Evolutionary conservation across 2,329 filamentous ascomycete species (phyloP).

Genomic region (Alternaria sp.): DNA sequence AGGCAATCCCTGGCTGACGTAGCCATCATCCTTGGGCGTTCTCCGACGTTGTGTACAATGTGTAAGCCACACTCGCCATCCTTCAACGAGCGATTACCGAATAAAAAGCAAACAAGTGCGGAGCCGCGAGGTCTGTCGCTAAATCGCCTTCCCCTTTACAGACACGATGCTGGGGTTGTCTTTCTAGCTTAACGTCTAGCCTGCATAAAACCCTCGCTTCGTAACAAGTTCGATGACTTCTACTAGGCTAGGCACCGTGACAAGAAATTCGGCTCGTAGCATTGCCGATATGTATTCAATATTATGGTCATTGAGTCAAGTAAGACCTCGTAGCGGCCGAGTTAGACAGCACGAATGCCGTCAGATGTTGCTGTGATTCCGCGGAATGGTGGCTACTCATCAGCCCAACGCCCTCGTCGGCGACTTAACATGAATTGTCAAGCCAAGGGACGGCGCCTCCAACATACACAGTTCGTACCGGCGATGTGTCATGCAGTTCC

Average conservation of each 20-base stretch:
- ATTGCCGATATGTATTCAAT: background rate
- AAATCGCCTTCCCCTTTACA: background rate
- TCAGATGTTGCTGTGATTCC: background rate
- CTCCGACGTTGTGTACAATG: background rate
- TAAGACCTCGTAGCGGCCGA: background rate
- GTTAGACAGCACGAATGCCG: background rate
- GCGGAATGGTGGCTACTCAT: background rate
- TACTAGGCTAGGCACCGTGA: background rate
- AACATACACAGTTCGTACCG: background rate
- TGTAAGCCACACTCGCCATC: background rate
- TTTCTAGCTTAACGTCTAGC: conserved; percentile 11
- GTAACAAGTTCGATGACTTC: background rate
- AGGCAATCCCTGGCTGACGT: background rate
- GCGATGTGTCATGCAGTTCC: background rate
- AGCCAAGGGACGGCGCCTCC: background rate
- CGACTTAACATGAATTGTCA: background rate
- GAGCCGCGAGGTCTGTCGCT: conserved; percentile 2
- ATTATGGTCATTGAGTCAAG: background rate
- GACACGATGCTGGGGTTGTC: background rate
- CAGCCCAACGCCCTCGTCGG: background rate
- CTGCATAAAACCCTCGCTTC: conserved; percentile 6
- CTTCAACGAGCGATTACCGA: conserved; percentile 3
- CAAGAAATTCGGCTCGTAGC: background rate
- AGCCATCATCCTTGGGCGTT: background rate
- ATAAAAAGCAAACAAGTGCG: conserved; percentile 7